Evolutionary conservation across 2,329 filamentous ascomycete species (phyloP), one percentile per base, ranked within the genome.

Genomic region (Cryphonectria japonica): DNA sequence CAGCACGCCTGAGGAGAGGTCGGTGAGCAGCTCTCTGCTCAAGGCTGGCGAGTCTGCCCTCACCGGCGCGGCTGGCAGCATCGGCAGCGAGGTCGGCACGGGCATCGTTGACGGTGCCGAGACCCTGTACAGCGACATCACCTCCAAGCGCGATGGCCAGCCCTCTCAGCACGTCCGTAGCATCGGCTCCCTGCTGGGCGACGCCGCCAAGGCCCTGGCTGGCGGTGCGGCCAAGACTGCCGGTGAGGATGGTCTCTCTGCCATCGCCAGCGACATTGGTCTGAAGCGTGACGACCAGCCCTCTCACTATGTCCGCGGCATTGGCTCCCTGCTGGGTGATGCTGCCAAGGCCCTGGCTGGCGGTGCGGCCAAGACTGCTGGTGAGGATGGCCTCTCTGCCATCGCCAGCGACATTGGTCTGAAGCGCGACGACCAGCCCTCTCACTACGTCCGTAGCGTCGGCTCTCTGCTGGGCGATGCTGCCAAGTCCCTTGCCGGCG

Each of bases 401-500:
- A 11, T 62, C 37, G 60, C 60, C 34, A 62, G 60, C 37, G 60
- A 62, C 34, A 41, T 63, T 13, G 61, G 61, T n/a, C 61, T 63
- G 9, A 63, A 63, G 61, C 61, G 61, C 3, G 61, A 63, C 61
- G 61, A 19, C n/a, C 61, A 63, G 61, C 61, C 61, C 11, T 41
- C 34, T 5, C 37, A 39, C n/a, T 8, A 63, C 13, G 61, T 63
- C 34, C 61, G 61, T 14, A 16, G 61, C 13, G 26, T 63, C 41
- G 61, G 61, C n/a, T 46, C 61, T 5, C 61, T 63, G 34, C 37
- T 63, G 73, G 6, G 79, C 22, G 52, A 60, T 37, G 29, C 39
- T 14, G 37, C 66, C 39, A 61, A 50, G 26, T 46, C 57, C 26
- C 29, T 46, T 0, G 26, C 32, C 2, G 64, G 64, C 9, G 60